phyloP scores from a whole-genome alignment of 176 grass and related monocot species.

The Oryza officinalis region DNA sequence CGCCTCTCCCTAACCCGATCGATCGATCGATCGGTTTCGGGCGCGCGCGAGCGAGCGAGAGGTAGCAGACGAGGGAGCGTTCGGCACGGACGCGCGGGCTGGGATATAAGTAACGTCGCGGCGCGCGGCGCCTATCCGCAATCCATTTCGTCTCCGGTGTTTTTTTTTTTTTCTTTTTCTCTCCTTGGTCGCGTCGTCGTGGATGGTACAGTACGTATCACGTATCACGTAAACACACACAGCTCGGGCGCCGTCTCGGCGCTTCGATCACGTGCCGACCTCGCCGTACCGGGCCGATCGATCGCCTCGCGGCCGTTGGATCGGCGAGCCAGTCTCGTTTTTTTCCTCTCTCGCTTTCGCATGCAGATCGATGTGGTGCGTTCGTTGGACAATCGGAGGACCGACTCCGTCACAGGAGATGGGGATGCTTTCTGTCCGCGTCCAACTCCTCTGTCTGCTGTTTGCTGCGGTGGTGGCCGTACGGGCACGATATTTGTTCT shows the following conservation, averaged over 20 bases:
- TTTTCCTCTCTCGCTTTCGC: neutral
- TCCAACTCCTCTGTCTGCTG: neutral
- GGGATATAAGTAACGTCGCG: neutral
- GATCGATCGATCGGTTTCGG: neutral
- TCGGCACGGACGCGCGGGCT: neutral
- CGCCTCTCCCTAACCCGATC: neutral
- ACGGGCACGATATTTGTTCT: neutral
- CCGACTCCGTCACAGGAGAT: neutral
- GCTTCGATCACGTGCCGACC: conserved; percentile 15
- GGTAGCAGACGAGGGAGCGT: neutral
- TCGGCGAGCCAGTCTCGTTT: neutral
- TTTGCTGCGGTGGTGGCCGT: neutral
- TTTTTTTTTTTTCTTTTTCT: too few species aligned
- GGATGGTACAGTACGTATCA: neutral
- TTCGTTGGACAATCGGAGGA: neutral
- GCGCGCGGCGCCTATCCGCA: neutral
- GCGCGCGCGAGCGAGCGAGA: neutral
- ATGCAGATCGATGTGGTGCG: neutral
- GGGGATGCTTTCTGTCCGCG: neutral
- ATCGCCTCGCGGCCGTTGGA: conserved; percentile 21
- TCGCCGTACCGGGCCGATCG: neutral
- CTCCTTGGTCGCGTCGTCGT: neutral
- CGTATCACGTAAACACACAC: neutral
- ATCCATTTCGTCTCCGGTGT: neutral
- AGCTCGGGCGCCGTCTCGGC: neutral